Conservation (phyloP, 116 monocot genomes). For the Trichopus zeylanicus region DNA sequence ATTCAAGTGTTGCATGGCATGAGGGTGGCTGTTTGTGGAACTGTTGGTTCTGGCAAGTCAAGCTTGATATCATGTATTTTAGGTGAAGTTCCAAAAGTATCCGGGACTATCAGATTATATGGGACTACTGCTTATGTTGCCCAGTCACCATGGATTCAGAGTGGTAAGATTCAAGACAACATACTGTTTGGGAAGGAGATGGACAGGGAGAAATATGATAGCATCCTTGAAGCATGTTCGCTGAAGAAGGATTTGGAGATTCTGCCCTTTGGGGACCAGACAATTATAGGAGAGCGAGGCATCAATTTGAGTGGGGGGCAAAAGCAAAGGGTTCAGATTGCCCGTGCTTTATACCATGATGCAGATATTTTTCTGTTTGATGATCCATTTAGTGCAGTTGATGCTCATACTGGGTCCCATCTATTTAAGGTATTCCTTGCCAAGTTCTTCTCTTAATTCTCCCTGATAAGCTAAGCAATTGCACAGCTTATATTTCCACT, state of each 20-base stretch:
- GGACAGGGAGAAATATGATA: conserved; percentile 50
- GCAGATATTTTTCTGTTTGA: conserved; percentile 72
- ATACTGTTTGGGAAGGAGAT: conserved; percentile 68
- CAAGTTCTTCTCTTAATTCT: neutral
- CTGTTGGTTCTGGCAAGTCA: conserved; percentile 79
- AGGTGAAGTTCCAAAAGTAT: conserved; percentile 64
- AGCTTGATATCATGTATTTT: conserved; percentile 66
- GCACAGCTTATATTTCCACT: neutral
- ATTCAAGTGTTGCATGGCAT: conserved; percentile 45
- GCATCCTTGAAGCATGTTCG: conserved; percentile 44
- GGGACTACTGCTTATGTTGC: conserved; percentile 63
- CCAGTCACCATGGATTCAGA: conserved; percentile 88
- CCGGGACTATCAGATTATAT: conserved; percentile 40
- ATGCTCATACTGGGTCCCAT: conserved; percentile 80
- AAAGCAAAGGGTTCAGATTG: conserved; percentile 85
- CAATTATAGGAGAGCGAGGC: conserved; percentile 79
- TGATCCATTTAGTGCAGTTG: conserved; percentile 91
- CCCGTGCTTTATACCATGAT: conserved; percentile 82
- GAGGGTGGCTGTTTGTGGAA: conserved; percentile 73
- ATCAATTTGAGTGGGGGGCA: conserved; percentile 92
- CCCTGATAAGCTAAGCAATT: too few relatives aligned
- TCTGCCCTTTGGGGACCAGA: conserved; percentile 63
- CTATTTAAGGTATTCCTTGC: conserved; percentile 59
- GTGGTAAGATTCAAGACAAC: conserved; percentile 71
- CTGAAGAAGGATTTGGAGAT: conserved; percentile 80